A percentile compares a stretch with the other conserved stretches of the same genome.
These are phyloP conservation scores for Blastobotrys apis DNA, from an alignment of 1,139 yeast species.

Conservation along the genomic window DNA sequence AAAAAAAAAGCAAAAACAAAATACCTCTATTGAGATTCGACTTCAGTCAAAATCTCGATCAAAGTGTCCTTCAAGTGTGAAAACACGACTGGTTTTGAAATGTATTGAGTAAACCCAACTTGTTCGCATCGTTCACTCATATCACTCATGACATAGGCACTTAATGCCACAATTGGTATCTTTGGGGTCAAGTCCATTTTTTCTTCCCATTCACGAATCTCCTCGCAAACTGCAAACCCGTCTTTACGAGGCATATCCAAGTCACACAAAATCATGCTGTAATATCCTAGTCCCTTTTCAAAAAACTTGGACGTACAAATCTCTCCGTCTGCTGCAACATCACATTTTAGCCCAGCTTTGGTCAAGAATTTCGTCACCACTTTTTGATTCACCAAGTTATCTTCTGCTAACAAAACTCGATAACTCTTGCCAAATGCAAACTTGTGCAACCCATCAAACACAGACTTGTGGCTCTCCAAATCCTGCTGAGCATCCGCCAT, in stretches of 20 bases:
- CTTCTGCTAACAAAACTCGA: constrained; percentile 75
- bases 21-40: constrained; percentile 12
- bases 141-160: constrained; percentile 83
- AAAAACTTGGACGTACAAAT: constrained; percentile 55
- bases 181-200: constrained; percentile 52
- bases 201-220: constrained; percentile 73
- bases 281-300: constrained; percentile 32
- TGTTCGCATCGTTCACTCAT: constrained; percentile 69
- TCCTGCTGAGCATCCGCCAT: constrained; percentile 29
- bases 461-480: constrained; percentile 24
- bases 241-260: constrained; percentile 86
- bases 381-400: constrained; percentile 82
- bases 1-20: not conserved
- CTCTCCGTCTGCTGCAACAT: constrained; percentile 71
- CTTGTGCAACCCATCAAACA: constrained; percentile 22
- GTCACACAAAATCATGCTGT: constrained; percentile 73
- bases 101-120: constrained; percentile 75
- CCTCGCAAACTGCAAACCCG: constrained; percentile 74
- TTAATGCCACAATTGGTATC: constrained; percentile 72
- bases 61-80: constrained; percentile 26
- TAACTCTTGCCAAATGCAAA: constrained; percentile 44
- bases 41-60: constrained; percentile 16
- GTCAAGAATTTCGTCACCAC: constrained; percentile 72
- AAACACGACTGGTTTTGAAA: constrained; percentile 56
- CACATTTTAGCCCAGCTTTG: constrained; percentile 69